Percentiles rank a stretch among this genome's conserved stretches.
phyloP scores from a whole-genome alignment of 495 filamentous ascomycete species.

The Hypoxylon crocopeplum region DNA sequence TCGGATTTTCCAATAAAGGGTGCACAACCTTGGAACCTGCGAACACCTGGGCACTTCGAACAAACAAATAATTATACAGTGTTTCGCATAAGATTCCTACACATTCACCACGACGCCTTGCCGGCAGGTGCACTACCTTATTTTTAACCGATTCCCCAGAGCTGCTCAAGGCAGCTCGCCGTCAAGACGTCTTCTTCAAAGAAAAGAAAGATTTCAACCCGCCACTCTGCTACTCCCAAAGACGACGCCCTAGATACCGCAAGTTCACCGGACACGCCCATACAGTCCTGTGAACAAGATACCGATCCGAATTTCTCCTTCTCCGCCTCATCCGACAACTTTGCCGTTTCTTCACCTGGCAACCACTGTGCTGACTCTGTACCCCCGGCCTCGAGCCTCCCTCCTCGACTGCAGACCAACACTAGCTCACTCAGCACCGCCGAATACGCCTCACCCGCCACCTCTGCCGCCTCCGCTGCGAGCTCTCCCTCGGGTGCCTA shows the following conservation, averaged over 20 bases:
- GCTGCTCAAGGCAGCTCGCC: slow-evolving; percentile 71
- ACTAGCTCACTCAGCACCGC: slow-evolving; percentile 49
- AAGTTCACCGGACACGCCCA: slow-evolving; percentile 50
- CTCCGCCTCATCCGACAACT: slow-evolving; percentile 43
- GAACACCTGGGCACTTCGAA: too few species aligned
- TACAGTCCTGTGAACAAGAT: slow-evolving; percentile 59
- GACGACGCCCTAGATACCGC: slow-evolving; percentile 41
- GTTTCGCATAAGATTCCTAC: too few species aligned
- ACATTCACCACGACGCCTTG: too few species aligned
- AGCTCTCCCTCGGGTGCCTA: slow-evolving; percentile 77
- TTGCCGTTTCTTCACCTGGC: slow-evolving; percentile 54
- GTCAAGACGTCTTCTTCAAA: slow-evolving; percentile 90
- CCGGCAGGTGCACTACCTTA: slow-evolving; percentile 15
- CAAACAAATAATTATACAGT: too few species aligned
- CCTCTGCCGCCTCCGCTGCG: slow-evolving; percentile 61
- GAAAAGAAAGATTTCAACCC: slow-evolving; percentile 79
- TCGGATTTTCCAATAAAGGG: too few species aligned
- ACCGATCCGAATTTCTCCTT: slow-evolving; percentile 48
- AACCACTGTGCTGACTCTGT: slow-evolving; percentile 67
- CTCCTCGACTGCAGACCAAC: slow-evolving; percentile 54
- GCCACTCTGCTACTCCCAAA: slow-evolving; percentile 50
- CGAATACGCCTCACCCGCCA: slow-evolving; percentile 61
- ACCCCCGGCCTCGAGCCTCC: slow-evolving; percentile 55
- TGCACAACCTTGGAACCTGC: too few species aligned
- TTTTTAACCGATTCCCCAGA: slow-evolving; percentile 42